Evolutionary conservation across 441 rosid genomes (phyloP).

Genomic region (Heliophila coronopifolia): DNA sequence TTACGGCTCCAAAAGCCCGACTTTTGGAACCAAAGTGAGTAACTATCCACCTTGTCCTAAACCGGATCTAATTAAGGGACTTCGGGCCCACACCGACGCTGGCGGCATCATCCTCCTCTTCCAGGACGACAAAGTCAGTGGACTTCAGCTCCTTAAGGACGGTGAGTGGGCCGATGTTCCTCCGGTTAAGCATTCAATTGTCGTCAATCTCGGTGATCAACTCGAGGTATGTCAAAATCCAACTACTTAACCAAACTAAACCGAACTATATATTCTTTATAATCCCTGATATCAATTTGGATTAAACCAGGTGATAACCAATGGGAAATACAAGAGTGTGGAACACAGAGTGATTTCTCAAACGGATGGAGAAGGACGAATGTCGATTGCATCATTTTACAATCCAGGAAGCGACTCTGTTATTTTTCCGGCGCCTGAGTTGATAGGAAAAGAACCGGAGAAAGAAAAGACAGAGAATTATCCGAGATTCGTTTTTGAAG

Average conservation of each 20-base stretch:
- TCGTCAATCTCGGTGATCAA: slow-evolving; percentile 88
- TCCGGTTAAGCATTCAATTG: slow-evolving; percentile 85
- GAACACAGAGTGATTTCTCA: slow-evolving; percentile 78
- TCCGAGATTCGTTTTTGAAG: slow-evolving; percentile 78
- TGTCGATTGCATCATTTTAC: slow-evolving; percentile 93
- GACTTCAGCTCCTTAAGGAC: slow-evolving; percentile 88
- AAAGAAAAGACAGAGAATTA: slow-evolving; percentile 39
- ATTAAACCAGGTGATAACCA: slow-evolving; percentile 60
- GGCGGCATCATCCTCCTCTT: slow-evolving; percentile 83
- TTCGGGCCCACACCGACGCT: slow-evolving; percentile 89
- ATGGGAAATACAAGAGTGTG: slow-evolving; percentile 87
- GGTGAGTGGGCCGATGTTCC: slow-evolving; percentile 87
- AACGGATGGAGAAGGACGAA: slow-evolving; percentile 55
- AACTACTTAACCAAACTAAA: slow-evolving; percentile 9
- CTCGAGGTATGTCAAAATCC: slow-evolving; percentile 50
- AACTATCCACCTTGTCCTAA: slow-evolving; percentile 91
- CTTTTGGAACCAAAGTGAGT: slow-evolving; percentile 83
- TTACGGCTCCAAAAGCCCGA: slow-evolving; percentile 61
- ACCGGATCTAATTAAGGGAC: slow-evolving; percentile 82
- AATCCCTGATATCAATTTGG: background rate
- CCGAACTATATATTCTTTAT: background rate
- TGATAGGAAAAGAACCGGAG: slow-evolving; percentile 45
- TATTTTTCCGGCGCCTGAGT: slow-evolving; percentile 68
- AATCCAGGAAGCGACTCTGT: slow-evolving; percentile 85
- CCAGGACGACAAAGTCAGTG: slow-evolving; percentile 80